Evolutionary conservation across 192 early-diverging fungal genomes (phyloP).

Genomic region (Helicostylum pulchrum): DNA sequence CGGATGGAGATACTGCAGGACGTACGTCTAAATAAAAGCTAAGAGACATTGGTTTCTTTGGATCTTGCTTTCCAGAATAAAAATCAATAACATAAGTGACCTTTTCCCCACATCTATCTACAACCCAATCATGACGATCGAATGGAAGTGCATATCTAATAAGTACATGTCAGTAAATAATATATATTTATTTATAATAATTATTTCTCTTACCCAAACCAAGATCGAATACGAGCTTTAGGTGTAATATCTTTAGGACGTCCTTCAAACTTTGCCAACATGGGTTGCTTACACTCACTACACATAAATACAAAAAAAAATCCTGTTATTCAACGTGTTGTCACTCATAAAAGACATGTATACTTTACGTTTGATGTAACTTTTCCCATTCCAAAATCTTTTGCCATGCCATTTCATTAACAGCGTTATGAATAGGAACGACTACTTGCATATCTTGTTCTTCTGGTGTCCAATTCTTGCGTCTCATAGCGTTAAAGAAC

Average conservation of each 20-base stretch:
- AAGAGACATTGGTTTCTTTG: slow-evolving; percentile 39
- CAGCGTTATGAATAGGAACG: slow-evolving; percentile 91
- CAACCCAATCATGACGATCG: slow-evolving; percentile 92
- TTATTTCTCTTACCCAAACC: slow-evolving; percentile 57
- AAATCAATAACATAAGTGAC: slow-evolving; percentile 92
- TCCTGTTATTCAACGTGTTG: too few species aligned
- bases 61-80: slow-evolving; percentile 68
- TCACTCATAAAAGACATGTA: not conserved
- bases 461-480: slow-evolving; percentile 83
- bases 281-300: slow-evolving; percentile 64
- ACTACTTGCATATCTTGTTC: slow-evolving; percentile 86
- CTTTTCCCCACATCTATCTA: slow-evolving; percentile 85
- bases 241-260: slow-evolving; percentile 68
- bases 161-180: not conserved
- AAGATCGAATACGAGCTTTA: slow-evolving; percentile 62
- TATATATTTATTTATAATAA: not conserved
- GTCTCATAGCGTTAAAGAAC: slow-evolving; percentile 95
- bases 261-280: slow-evolving; percentile 71
- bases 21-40: slow-evolving; percentile 88
- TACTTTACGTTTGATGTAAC: slow-evolving; percentile 46
- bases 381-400: slow-evolving; percentile 86
- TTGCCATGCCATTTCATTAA: slow-evolving; percentile 89
- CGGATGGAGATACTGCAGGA: slow-evolving; percentile 65
- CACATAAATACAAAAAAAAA: slow-evolving; percentile 2
- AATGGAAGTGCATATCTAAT: slow-evolving; percentile 79